phyloP scores from a whole-genome alignment of 2,329 filamentous ascomycete genomes.

The Verticillium longisporum region DNA sequence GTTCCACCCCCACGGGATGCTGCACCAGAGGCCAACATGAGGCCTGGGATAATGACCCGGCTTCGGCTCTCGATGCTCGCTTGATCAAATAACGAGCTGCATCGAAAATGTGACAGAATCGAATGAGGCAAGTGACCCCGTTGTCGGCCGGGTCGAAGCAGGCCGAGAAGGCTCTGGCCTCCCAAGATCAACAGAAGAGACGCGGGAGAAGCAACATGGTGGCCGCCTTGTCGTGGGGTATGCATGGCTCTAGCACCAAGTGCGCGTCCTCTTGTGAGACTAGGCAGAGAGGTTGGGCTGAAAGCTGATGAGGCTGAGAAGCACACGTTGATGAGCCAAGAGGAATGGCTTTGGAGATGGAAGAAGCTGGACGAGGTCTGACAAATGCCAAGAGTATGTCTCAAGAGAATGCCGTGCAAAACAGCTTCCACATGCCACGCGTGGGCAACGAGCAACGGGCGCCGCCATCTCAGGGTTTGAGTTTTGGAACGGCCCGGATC shows the following conservation, averaged over 20 bases:
- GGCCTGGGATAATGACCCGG: background rate
- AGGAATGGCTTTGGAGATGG: background rate
- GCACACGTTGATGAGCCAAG: background rate
- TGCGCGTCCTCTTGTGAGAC: background rate
- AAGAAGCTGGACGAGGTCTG: no score
- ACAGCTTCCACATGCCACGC: background rate
- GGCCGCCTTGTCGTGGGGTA: background rate
- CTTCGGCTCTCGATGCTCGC: background rate
- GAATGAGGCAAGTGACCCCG: background rate
- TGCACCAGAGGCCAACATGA: background rate
- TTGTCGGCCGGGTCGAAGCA: background rate
- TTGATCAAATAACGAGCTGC: background rate
- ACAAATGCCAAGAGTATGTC: background rate
- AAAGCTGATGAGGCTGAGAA: background rate
- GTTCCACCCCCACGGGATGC: background rate
- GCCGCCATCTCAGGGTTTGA: background rate
- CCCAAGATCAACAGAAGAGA: background rate
- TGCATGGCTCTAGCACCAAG: background rate
- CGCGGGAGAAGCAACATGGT: background rate
- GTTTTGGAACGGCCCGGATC: background rate
- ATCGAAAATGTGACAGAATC: background rate
- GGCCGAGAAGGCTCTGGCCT: background rate
- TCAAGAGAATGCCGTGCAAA: background rate
- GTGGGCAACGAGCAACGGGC: background rate
- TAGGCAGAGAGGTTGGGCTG: background rate